phyloP scores from a whole-genome alignment of 2,329 filamentous ascomycete genomes.

The Periconia digitata region DNA sequence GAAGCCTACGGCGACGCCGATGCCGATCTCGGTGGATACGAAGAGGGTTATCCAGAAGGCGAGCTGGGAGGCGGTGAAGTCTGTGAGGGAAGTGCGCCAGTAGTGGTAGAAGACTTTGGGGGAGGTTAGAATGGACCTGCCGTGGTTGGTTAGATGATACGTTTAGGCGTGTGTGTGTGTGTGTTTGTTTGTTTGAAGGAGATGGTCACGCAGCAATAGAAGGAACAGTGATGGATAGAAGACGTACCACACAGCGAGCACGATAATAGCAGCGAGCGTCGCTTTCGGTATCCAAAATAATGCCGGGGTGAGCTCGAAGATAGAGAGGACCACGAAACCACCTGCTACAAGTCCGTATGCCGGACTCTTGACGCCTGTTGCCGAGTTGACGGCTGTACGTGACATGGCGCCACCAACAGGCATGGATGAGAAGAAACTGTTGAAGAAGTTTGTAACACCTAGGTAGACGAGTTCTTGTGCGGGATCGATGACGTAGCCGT shows the following conservation, averaged over 20 bases:
- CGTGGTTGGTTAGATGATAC: too few species aligned
- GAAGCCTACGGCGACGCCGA: slow-evolving; percentile 58
- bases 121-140: slow-evolving; percentile 61
- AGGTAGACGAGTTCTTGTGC: slow-evolving; percentile 68
- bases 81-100: slow-evolving; percentile 65
- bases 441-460: slow-evolving; percentile 64
- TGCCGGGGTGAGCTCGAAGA: slow-evolving; percentile 62
- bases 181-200: too few species aligned
- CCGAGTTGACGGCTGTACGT: slow-evolving; percentile 67
- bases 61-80: slow-evolving; percentile 65
- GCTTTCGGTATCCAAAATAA: slow-evolving; percentile 71
- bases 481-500: slow-evolving; percentile 64
- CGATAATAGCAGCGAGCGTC: slow-evolving; percentile 66
- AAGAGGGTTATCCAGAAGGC: slow-evolving; percentile 67
- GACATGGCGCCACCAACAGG: slow-evolving; percentile 69
- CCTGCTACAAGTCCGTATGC: slow-evolving; percentile 63
- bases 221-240: too few species aligned
- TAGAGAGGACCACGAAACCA: slow-evolving; percentile 62
- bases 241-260: slow-evolving; percentile 65
- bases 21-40: slow-evolving; percentile 61
- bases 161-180: too few species aligned
- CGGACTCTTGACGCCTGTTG: slow-evolving; percentile 64
- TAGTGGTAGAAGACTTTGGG: slow-evolving; percentile 63
- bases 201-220: too few species aligned
- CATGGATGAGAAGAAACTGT: slow-evolving; percentile 66